Evolutionary conservation across 495 filamentous ascomycete species (phyloP), one percentile per base, ranked within the genome.

Genomic region (Amniculicola lignicola): DNA sequence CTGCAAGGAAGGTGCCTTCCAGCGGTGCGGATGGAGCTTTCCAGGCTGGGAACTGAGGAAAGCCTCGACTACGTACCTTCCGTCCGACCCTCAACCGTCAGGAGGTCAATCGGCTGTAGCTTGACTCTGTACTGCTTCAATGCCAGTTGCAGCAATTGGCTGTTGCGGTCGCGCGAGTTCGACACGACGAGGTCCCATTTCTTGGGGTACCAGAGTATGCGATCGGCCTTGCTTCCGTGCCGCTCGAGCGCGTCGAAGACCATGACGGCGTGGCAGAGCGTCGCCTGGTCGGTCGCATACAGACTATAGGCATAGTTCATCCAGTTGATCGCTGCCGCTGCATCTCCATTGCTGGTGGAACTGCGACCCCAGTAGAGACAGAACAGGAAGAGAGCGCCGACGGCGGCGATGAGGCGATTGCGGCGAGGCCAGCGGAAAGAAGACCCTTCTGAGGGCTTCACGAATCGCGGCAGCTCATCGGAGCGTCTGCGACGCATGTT

Each of bases 231-330:
- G 46, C 65, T 69, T 1, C 67, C 69, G 23, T 64, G 57, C 29
- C 55, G 45, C 12, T 66, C 54, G 28, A 72, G 51, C 10, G 67
- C 40, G 21, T 70, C 70, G 54, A 72, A 71, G 23, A 71, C 47
- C 50, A 72, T 60, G 11, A 68, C 51, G 0, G 67, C 54, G 40
- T 71, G 70, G 64, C 70, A 72, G 2, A 72, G 58, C 25, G 54
- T 66, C 44, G 67, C 63, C 33, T 58, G 60, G 46, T 70, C 68
- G 1, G 69, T 72, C 24, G 68, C 69, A 54, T 72, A 72, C 24
- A 67, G 59, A 18, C 65, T 68, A 37, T 72, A 72, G 9, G 69
- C 69, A 35, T 57, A 66, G n/a, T 41, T 41, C 1, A 57, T 61
- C 66, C 66, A 70, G 37, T 72, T 40, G 11, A 15, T 19, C n/a